Percentiles rank a stretch among this genome's conserved stretches.
These are phyloP conservation scores for Rhizomucor pusillus DNA, from an alignment of 371 early-diverging fungal genomes.

Conservation along the genomic window DNA sequence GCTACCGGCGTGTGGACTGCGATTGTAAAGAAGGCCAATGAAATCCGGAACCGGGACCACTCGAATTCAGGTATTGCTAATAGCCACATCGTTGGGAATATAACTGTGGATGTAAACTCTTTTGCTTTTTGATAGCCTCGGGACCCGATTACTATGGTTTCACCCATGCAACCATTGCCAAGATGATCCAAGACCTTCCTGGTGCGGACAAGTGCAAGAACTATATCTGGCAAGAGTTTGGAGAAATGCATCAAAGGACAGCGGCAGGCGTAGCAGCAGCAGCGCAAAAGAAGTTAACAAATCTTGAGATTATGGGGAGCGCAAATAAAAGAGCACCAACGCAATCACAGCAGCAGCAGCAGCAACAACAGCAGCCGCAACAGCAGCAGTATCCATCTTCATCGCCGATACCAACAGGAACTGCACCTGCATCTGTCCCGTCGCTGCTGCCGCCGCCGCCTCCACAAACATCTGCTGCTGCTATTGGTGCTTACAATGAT, in stretches of 20 bases:
- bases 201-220: slow-evolving; percentile 67
- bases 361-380: not conserved
- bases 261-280: slow-evolving; percentile 50
- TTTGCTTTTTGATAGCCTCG: slow-evolving; percentile 45
- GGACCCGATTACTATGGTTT: slow-evolving; percentile 94
- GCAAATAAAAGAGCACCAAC: slow-evolving; percentile 31
- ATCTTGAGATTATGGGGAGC: slow-evolving; percentile 39
- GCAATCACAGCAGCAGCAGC: not conserved
- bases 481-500: too few species aligned
- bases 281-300: slow-evolving; percentile 37
- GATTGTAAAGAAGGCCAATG: slow-evolving; percentile 74
- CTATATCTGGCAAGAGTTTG: slow-evolving; percentile 71
- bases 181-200: slow-evolving; percentile 87
- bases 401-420: not conserved
- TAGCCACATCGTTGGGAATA: not conserved
- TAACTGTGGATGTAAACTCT: not conserved
- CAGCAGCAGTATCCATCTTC: not conserved
- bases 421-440: not conserved
- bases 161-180: slow-evolving; percentile 82
- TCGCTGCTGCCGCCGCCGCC: not conserved
- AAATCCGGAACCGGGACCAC: slow-evolving; percentile 74
- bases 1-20: slow-evolving; percentile 90
- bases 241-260: slow-evolving; percentile 43
- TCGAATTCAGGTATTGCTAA: slow-evolving; percentile 56
- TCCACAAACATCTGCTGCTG: not conserved